Base-by-base conservation (phyloP, 2,329 filamentous ascomycete species). In the Mollisiaceae sp. region DNA sequence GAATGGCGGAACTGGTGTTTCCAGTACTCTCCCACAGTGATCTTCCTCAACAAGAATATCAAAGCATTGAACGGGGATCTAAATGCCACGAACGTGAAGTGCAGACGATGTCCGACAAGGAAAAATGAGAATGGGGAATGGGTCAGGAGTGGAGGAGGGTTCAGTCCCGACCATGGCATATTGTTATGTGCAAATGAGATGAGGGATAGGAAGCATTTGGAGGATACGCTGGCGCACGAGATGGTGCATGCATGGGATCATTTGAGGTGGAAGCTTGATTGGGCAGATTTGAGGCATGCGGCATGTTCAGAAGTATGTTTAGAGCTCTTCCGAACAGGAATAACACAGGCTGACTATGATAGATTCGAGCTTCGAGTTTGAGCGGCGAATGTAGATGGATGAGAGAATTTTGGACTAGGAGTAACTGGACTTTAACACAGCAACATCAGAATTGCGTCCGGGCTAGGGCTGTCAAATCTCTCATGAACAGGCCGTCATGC, bases 231-330 rank as follows among this genome's bases (percentile, higher is more conserved):
- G 75, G 90, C 94, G 35, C 95, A 99, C 79, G 95, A 99, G 81
- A 96, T 99, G 93, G 91, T 99, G 61, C 95, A 99, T 78, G 94
- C 94, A 0, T 98, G 93, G 83, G 95, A 99, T 77, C 91, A 97
- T 77, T 76, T 98, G 72, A 83, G 94, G 69, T 99, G 93, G 82
- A 95, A 97, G 79, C 89, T 97, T 54, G 90, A 98, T 75, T 92
- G 91, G 82, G 79, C 82, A 87, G 82, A 93, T 77, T 77, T 99
- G 78, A 88, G 89, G 77, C 95, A 99, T 79, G 92, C 94, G 41
- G 95, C 95, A 63, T 99, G 95, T 78, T 91, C 94, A 63, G 95
- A 99, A 89, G 92, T 94, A 79, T 69, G 80, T 77, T 54, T 67
- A 59, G 27, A 20, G 32, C 20, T 27, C 32, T 47, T 43, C 15